These are phyloP conservation scores for Umbilicaria muhlenbergii DNA, from an alignment of 495 filamentous ascomycete genomes.

Conservation along the genomic window DNA sequence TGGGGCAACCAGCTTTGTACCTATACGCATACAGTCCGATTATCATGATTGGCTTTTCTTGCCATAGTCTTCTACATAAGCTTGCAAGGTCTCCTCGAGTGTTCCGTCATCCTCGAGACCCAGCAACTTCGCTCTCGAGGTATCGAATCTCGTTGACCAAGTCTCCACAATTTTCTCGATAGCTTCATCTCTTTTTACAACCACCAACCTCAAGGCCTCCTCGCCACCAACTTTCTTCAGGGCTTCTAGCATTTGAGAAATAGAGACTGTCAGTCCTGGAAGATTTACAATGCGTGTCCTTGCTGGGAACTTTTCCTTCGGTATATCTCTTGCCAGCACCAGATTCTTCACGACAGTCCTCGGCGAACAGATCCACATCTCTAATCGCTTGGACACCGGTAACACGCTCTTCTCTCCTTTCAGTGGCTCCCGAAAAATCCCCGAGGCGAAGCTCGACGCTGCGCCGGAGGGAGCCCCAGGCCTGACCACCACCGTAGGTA, in stretches of 20 bases:
- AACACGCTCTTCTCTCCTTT: constrained; percentile 48
- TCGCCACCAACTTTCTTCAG: constrained; percentile 53
- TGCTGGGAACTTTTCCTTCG: constrained; percentile 32
- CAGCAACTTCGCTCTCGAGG: constrained; percentile 35
- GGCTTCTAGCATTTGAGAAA: constrained; percentile 63
- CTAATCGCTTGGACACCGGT: constrained; percentile 37
- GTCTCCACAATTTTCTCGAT: constrained; percentile 57
- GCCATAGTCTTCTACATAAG: constrained; percentile 25
- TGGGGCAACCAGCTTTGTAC: too few relatives aligned
- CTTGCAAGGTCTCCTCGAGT: constrained; percentile 39
- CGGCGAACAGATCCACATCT: constrained; percentile 54
- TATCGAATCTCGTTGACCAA: constrained; percentile 58
- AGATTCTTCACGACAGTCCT: constrained; percentile 55
- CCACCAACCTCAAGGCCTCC: constrained; percentile 45
- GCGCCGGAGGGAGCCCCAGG: constrained; percentile 63
- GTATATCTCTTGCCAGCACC: constrained; percentile 41
- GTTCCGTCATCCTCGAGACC: constrained; percentile 45
- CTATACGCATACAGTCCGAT: too few relatives aligned
- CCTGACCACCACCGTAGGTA: constrained; percentile 62
- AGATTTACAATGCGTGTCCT: constrained; percentile 52
- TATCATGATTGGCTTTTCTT: neutral
- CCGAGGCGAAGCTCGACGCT: constrained; percentile 57
- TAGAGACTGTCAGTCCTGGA: constrained; percentile 54
- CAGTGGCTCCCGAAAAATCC: constrained; percentile 55
- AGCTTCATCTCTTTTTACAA: constrained; percentile 47